Percentiles rank a stretch among this genome's conserved stretches.
Evolutionary conservation across 805 yeast species (phyloP).

Genomic region (Kurtzmaniella cleridarum): DNA sequence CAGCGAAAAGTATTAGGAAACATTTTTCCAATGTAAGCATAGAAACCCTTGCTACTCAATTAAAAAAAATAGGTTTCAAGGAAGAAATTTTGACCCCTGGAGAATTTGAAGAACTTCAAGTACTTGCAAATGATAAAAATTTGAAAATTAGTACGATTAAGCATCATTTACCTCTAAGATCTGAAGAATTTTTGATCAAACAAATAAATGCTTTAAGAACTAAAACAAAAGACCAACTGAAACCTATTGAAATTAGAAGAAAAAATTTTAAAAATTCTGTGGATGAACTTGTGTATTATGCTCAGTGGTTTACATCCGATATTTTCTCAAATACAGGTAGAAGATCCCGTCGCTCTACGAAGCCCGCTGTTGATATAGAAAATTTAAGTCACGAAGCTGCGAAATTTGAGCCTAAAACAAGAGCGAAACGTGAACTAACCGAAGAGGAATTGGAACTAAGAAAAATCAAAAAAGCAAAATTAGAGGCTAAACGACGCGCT

Average conservation of each 20-base stretch:
- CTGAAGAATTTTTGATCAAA: neutral
- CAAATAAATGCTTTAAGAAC: neutral
- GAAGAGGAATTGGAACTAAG: slow-evolving; percentile 11
- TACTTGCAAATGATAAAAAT: neutral
- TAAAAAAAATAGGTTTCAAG: neutral
- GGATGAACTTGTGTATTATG: slow-evolving; percentile 33
- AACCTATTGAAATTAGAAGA: neutral
- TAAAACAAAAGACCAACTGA: neutral
- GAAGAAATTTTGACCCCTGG: neutral
- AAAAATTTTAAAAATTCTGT: slow-evolving; percentile 1
- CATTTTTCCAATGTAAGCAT: neutral
- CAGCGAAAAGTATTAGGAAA: neutral
- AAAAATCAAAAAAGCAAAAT: slow-evolving; percentile 4
- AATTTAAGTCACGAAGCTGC: slow-evolving; percentile 11
- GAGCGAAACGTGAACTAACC: slow-evolving; percentile 7
- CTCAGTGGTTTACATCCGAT: slow-evolving; percentile 31
- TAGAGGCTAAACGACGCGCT: slow-evolving; percentile 1
- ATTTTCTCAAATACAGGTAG: slow-evolving; percentile 9
- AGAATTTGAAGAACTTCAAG: neutral
- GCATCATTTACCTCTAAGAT: neutral
- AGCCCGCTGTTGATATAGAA: slow-evolving; percentile 8
- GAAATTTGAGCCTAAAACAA: slow-evolving; percentile 1
- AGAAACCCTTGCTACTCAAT: neutral
- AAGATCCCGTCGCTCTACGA: slow-evolving; percentile 6
- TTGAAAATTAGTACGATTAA: neutral